Evolutionary conservation across 2,329 filamentous ascomycete species (phyloP), one percentile per base, ranked within the genome.

Genomic region (Penicillium brevicompactum): DNA sequence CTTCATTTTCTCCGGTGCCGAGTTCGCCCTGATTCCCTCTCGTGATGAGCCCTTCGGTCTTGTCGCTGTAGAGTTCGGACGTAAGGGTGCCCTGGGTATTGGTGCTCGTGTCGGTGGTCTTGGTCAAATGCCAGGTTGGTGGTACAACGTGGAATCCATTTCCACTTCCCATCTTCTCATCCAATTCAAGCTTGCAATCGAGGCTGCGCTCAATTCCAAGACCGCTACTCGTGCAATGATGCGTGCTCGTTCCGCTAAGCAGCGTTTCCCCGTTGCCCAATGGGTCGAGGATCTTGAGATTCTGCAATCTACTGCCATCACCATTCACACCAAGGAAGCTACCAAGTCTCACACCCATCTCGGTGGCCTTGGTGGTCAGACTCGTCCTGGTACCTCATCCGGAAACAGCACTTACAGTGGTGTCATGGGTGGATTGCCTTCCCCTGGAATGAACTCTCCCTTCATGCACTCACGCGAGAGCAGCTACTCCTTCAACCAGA

Each of bases 81-180:
- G 86, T 38, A 88, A 88, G 70, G 86, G 86, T 64, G 86, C 86
- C 10, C 76, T 88, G 32, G 86, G 86, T 69, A 84, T 88, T 53
- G 86, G 86, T 50, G 83, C 85, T 16, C 79, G 85, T 53, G 86
- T 88, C 43, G 86, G 86, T 65, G 86, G 86, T 57, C 76, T 88
- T 30, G 85, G 86, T 32, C 83, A 87, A 66, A 87, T 88, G 85
- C 86, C 86, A 14, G 86, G 86, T 32, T 87, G 85, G 82, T 88
- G 86, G 86, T 88, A 84, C 68, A 87, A 86, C 0, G 82, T 88
- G 56, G 86, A 88, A 69, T 87, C 84, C 0, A 84, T 80, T 9
- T 83, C 83, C 1, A 86, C 85, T 0, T 80, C 80, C 45, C 86
- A 88, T 74, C 73, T 87, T 40, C 76, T 88, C 53, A 79, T 83